Evolutionary conservation across 768 basidiomycete genomes (phyloP).

Genomic region (Galerina marginata): DNA sequence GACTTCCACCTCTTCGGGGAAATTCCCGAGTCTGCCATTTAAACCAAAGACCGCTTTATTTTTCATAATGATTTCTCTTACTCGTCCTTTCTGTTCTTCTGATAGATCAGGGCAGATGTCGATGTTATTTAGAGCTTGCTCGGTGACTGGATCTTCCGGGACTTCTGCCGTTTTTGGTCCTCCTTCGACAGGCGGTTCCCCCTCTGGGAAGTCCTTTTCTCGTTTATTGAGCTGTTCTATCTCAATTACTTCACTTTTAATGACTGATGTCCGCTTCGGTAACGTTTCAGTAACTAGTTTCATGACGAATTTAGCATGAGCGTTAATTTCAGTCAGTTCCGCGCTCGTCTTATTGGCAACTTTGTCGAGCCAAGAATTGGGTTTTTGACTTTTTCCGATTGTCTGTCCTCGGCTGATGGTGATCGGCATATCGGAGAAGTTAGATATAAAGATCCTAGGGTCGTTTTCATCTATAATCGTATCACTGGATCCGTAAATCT

Average conservation of each 20-base stretch:
- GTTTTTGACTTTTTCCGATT: slow-evolving; percentile 15
- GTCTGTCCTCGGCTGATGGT: slow-evolving; percentile 16
- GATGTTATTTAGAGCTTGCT: not conserved
- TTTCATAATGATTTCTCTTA: slow-evolving; percentile 5
- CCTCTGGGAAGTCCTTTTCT: slow-evolving; percentile 4
- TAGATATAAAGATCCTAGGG: not conserved
- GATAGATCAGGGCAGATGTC: slow-evolving; percentile 13
- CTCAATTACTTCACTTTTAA: too few species aligned
- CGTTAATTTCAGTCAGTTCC: not conserved
- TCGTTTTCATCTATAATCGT: slow-evolving; percentile 15
- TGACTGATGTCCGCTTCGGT: not conserved
- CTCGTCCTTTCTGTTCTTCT: not conserved
- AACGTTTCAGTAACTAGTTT: not conserved
- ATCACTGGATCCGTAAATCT: slow-evolving; percentile 17
- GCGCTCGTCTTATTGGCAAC: not conserved
- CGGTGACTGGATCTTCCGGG: slow-evolving; percentile 17
- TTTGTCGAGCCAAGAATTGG: slow-evolving; percentile 19
- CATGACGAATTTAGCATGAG: not conserved
- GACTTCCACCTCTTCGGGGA: not conserved
- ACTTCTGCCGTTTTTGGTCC: slow-evolving; percentile 35
- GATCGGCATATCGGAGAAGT: slow-evolving; percentile 14
- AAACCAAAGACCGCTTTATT: slow-evolving; percentile 1
- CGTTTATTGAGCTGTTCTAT: not conserved
- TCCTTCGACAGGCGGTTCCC: slow-evolving; percentile 28
- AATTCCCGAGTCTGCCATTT: slow-evolving; percentile 5